Percentiles rank a stretch among this genome's conserved stretches.
Evolutionary conservation across 2,329 filamentous ascomycete species (phyloP).

Genomic region (Nemania abortiva): DNA sequence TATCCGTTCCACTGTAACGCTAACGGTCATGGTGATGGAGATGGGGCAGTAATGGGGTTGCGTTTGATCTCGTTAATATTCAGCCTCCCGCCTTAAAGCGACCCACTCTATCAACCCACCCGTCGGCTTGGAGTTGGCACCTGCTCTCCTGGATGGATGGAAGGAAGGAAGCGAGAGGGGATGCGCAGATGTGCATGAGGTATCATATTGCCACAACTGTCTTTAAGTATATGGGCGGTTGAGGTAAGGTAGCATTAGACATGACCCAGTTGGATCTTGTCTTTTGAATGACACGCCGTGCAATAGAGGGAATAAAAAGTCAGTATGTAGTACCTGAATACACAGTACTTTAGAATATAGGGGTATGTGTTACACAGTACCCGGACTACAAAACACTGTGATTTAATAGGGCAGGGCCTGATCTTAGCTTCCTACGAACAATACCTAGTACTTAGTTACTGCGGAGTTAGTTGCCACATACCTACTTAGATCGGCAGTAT

Average conservation of each 20-base stretch:
- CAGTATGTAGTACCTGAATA: too few species aligned
- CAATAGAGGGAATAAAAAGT: background rate
- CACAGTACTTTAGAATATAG: background rate
- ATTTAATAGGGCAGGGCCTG: background rate
- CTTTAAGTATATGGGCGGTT: background rate
- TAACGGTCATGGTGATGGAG: constrained; percentile 9
- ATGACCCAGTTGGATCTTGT: background rate
- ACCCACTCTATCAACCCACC: constrained; percentile 5
- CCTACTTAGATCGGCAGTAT: background rate
- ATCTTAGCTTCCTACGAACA: too few species aligned
- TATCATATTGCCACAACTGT: background rate
- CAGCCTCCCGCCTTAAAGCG: constrained; percentile 22
- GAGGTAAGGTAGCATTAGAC: background rate
- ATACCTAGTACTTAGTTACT: too few species aligned
- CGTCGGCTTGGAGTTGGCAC: background rate
- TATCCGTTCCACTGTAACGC: constrained; percentile 18
- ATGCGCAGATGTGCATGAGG: constrained; percentile 4
- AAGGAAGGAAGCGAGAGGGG: background rate
- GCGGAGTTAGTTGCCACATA: too few species aligned
- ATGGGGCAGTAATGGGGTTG: constrained; percentile 4
- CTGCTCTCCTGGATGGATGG: background rate
- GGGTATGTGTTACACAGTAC: background rate
- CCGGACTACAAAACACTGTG: background rate
- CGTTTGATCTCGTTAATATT: constrained; percentile 22
- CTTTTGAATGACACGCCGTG: background rate